A percentile compares a stretch with the other conserved stretches of the same genome.
Conservation (phyloP, 2,329 filamentous ascomycete species). For the Paecilomyces sp. region DNA sequence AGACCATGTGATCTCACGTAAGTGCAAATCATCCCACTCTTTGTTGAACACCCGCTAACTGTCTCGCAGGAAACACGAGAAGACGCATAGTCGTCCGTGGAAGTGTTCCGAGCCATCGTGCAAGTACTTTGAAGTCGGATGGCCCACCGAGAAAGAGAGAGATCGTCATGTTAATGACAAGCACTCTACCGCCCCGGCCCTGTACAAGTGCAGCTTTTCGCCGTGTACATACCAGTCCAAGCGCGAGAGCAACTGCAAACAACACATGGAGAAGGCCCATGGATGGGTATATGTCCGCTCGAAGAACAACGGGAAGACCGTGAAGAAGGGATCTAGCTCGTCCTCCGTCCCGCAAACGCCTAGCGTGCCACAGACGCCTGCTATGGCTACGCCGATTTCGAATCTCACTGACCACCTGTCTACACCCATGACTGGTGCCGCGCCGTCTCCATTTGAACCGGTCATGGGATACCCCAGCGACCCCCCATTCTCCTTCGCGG, state of each 20-base stretch:
- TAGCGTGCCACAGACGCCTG: constrained; percentile 46
- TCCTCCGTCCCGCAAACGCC: constrained; percentile 53
- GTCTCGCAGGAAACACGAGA: constrained; percentile 71
- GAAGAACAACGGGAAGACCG: constrained; percentile 77
- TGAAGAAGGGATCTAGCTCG: constrained; percentile 25
- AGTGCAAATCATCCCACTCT: constrained; percentile 9
- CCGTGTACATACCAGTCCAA: constrained; percentile 92
- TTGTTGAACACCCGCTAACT: constrained; percentile 5
- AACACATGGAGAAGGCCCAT: constrained; percentile 97
- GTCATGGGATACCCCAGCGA: constrained; percentile 9
- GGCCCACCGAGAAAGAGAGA: constrained; percentile 96
- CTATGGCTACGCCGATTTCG: constrained; percentile 56
- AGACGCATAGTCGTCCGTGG: constrained; percentile 93
- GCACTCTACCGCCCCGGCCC: constrained; percentile 70
- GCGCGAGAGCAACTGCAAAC: constrained; percentile 93
- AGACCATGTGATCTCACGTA: constrained; percentile 86
- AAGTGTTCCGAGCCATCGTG: constrained; percentile 78
- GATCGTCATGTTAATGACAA: constrained; percentile 96
- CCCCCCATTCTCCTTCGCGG: constrained; percentile 20
- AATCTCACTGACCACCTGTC: constrained; percentile 44
- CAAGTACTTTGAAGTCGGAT: constrained; percentile 85
- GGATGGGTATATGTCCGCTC: constrained; percentile 85
- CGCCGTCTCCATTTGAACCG: constrained; percentile 18
- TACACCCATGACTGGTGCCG: constrained; percentile 36
- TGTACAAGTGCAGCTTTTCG: constrained; percentile 76